Percentiles rank a stretch among this genome's conserved stretches.
phyloP scores from a whole-genome alignment of 2,329 filamentous ascomycete genomes.

The Microdochium bolleyi region DNA sequence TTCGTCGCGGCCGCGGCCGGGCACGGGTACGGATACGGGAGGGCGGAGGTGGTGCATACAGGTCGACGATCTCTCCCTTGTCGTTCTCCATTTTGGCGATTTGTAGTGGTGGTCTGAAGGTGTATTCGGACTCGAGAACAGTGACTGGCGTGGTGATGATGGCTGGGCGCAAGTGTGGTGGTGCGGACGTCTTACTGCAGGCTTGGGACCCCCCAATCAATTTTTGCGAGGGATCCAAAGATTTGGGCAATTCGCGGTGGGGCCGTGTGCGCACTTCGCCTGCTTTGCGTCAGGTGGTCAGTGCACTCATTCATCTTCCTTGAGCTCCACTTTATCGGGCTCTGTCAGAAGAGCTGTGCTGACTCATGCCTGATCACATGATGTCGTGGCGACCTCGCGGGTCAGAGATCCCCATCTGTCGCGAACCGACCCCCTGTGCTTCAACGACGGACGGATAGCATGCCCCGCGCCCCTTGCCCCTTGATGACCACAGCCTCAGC shows the following conservation, averaged over 20 bases:
- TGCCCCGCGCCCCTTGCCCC: neutral
- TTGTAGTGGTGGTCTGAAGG: slow-evolving; percentile 20
- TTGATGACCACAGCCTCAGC: neutral
- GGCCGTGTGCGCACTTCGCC: neutral
- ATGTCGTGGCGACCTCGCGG: neutral
- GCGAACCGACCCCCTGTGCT: neutral
- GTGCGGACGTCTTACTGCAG: neutral
- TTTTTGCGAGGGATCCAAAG: neutral
- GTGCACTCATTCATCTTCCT: neutral
- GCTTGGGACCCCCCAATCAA: neutral
- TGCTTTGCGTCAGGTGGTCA: neutral
- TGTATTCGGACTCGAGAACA: slow-evolving; percentile 6
- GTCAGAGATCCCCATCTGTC: neutral
- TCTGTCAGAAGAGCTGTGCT: too few species aligned
- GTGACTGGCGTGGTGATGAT: slow-evolving; percentile 19
- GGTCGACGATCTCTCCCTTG: slow-evolving; percentile 98
- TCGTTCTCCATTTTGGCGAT: slow-evolving; percentile 95
- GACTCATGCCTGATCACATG: neutral
- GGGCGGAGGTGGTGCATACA: slow-evolving; percentile 47
- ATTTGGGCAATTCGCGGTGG: neutral
- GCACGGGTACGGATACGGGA: neutral
- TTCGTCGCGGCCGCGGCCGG: neutral
- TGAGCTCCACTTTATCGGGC: too few species aligned
- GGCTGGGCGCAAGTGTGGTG: slow-evolving; percentile 5
- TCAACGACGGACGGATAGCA: neutral